Evolutionary conservation across 2,329 filamentous ascomycete species (phyloP).

Genomic region (Fusarium sp.): DNA sequence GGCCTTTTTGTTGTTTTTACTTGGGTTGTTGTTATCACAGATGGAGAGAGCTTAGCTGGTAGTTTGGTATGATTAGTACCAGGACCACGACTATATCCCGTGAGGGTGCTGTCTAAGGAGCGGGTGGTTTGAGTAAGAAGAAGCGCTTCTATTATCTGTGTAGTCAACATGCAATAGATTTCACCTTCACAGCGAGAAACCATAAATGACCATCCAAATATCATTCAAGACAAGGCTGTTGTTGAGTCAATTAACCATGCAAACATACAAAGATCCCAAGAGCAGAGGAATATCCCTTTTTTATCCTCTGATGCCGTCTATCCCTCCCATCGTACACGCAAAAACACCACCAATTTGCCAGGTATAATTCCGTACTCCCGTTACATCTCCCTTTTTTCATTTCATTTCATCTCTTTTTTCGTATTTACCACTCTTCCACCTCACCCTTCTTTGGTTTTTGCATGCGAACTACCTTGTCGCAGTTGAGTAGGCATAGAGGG

Average conservation of each 20-base stretch:
- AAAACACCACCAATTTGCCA: conserved; percentile 11
- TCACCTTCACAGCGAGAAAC: neutral
- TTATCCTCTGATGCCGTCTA: conserved; percentile 18
- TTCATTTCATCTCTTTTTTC: neutral
- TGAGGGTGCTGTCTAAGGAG: neutral
- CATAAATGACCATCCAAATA: neutral
- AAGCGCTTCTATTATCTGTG: neutral
- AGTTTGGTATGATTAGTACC: neutral
- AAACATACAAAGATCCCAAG: conserved; percentile 22
- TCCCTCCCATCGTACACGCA: conserved; percentile 31
- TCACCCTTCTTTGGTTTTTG: conserved; percentile 57
- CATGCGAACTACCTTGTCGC: conserved; percentile 72
- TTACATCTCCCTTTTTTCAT: neutral
- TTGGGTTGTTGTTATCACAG: neutral
- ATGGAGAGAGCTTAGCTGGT: neutral
- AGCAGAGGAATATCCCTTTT: conserved; percentile 2
- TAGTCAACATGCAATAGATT: neutral
- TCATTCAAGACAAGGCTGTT: neutral
- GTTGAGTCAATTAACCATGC: conserved; percentile 4
- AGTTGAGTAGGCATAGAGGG: conserved; percentile 73
- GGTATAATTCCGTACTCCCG: conserved; percentile 22
- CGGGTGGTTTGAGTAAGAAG: neutral
- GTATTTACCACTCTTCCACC: conserved; percentile 54
- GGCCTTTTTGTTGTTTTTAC: neutral
- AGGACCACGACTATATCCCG: neutral